phyloP scores from a whole-genome alignment of 768 basidiomycete genomes.

The Boletales sp. region DNA sequence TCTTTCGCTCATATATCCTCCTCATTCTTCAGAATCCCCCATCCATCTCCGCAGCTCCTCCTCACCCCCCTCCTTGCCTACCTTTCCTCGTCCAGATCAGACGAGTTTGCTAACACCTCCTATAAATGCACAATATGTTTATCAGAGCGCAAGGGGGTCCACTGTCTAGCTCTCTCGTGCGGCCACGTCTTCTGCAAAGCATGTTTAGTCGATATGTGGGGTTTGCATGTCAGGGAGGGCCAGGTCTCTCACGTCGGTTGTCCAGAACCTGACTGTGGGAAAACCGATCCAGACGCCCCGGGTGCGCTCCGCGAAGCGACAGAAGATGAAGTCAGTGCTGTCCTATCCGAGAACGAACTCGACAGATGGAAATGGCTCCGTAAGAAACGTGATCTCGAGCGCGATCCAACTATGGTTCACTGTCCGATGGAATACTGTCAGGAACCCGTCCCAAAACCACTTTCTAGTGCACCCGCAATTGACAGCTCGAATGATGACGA shows the following conservation, averaged over 20 bases:
- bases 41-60: slow-evolving; percentile 55
- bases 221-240: slow-evolving; percentile 75
- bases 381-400: slow-evolving; percentile 68
- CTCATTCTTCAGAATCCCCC: slow-evolving; percentile 33
- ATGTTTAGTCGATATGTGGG: slow-evolving; percentile 82
- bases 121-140: slow-evolving; percentile 80
- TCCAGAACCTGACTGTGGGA: slow-evolving; percentile 78
- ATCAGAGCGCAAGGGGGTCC: slow-evolving; percentile 65
- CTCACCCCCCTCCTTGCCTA: slow-evolving; percentile 45
- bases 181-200: slow-evolving; percentile 79
- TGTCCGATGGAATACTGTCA: slow-evolving; percentile 84
- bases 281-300: slow-evolving; percentile 27
- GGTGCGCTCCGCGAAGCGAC: slow-evolving; percentile 43
- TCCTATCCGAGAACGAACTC: slow-evolving; percentile 63
- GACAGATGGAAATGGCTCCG: slow-evolving; percentile 76
- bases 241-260: slow-evolving; percentile 74
- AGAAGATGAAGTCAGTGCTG: slow-evolving; percentile 69
- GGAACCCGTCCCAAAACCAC: slow-evolving; percentile 64
- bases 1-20: slow-evolving; percentile 24
- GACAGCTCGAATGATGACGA: slow-evolving; percentile 43
- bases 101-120: slow-evolving; percentile 58
- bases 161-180: slow-evolving; percentile 69
- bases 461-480: slow-evolving; percentile 10
- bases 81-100: slow-evolving; percentile 44
- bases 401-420: slow-evolving; percentile 74